phyloP scores from a whole-genome alignment of 768 basidiomycete genomes.

The Russula sp. region DNA sequence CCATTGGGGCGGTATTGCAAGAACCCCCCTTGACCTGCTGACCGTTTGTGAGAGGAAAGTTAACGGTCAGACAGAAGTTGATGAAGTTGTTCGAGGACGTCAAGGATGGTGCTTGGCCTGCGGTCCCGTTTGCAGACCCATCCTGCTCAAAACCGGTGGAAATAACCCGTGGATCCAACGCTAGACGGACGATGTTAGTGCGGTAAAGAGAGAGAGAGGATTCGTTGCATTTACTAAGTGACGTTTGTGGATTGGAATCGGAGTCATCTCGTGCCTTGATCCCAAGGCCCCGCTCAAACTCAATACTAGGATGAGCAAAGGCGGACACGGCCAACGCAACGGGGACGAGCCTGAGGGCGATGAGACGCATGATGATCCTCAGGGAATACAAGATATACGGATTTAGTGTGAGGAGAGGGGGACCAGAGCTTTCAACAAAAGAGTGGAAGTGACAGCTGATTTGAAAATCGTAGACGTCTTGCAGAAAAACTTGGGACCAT shows the following conservation, averaged over 20 bases:
- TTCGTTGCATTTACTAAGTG: conserved; percentile 1
- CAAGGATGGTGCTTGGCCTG: conserved; percentile 50
- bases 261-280: neutral
- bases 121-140: conserved; percentile 42
- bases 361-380: conserved; percentile 11
- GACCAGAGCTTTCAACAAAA: too few species aligned
- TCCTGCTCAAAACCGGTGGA: conserved; percentile 46
- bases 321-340: conserved; percentile 36
- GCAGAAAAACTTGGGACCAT: too few species aligned
- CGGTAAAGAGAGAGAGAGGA: neutral
- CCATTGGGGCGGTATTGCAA: conserved; percentile 41
- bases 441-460: too few species aligned
- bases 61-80: conserved; percentile 48
- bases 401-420: too few species aligned
- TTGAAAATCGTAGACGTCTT: too few species aligned
- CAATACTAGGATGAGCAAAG: conserved; percentile 25
- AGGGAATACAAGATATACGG: too few species aligned
- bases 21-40: conserved; percentile 40
- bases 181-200: neutral
- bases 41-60: conserved; percentile 48
- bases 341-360: conserved; percentile 12
- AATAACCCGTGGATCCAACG: conserved; percentile 48
- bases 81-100: conserved; percentile 65
- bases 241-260: conserved; percentile 10
- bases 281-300: conserved; percentile 9